A percentile compares a stretch with the other conserved stretches of the same genome.
phyloP scores from a whole-genome alignment of 225 moss, liverwort and hornwort species.

The Straminergon stramineum region DNA sequence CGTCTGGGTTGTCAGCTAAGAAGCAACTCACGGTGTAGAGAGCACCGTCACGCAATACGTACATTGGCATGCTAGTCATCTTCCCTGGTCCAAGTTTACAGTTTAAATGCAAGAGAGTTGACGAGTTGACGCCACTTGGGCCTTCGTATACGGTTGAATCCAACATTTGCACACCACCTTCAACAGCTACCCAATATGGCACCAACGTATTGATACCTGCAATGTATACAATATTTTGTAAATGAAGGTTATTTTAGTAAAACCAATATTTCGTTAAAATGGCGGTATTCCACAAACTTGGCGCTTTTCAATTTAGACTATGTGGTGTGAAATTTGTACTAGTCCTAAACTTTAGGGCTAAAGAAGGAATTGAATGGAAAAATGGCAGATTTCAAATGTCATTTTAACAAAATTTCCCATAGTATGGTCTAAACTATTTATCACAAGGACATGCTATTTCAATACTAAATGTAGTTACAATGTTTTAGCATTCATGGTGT shows the following conservation, averaged over 20 bases:
- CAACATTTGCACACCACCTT: constrained; percentile 69
- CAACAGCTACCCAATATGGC: constrained; percentile 23
- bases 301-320: too few species aligned
- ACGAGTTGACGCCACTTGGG: not conserved
- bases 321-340: too few species aligned
- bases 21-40: constrained; percentile 49
- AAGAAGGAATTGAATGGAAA: too few species aligned
- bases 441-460: not conserved
- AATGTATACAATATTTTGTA: not conserved
- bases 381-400: too few species aligned
- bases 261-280: too few species aligned
- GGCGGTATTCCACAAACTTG: too few species aligned
- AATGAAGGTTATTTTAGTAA: not conserved
- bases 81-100: constrained; percentile 51
- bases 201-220: constrained; percentile 42
- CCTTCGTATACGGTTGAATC: constrained; percentile 7
- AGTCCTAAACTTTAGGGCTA: too few species aligned
- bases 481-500: accelerated
- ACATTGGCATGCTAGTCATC: constrained; percentile 43
- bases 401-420: too few species aligned
- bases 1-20: constrained; percentile 81
- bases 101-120: constrained; percentile 51
- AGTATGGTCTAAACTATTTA: not conserved
- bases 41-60: constrained; percentile 48
- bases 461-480: not conserved